Evolutionary conservation across 2,329 filamentous ascomycete genomes (phyloP).

Genomic region (Colletotrichum viniferum): DNA sequence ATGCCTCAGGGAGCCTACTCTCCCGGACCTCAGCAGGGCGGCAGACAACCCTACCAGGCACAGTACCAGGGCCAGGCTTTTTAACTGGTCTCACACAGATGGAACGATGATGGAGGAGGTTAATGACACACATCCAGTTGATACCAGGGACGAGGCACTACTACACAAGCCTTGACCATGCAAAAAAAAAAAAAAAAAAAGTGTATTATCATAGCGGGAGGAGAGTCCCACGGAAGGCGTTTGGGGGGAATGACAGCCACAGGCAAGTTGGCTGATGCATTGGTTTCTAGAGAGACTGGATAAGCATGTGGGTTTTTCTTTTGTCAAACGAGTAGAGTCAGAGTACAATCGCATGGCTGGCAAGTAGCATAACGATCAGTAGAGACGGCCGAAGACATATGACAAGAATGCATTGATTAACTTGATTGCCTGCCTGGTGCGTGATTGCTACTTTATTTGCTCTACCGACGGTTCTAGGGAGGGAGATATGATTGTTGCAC

Average conservation of each 20-base stretch:
- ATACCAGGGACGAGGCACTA: background rate
- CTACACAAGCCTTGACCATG: background rate
- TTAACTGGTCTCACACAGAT: background rate
- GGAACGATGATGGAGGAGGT: background rate
- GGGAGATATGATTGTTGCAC: background rate
- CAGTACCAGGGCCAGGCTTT: constrained; percentile 40
- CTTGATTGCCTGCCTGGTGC: background rate
- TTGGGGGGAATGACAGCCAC: background rate
- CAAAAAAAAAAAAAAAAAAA: background rate
- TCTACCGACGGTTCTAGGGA: background rate
- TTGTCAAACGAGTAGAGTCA: constrained; percentile 4
- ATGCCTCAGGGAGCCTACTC: constrained; percentile 25
- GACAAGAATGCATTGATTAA: background rate
- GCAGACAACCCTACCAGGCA: constrained; percentile 5
- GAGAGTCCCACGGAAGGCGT: constrained; percentile 3
- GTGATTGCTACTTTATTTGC: background rate
- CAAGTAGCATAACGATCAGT: constrained; percentile 4
- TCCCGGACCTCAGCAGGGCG: constrained; percentile 11
- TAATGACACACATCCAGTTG: background rate
- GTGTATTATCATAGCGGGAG: background rate
- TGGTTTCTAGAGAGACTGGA: constrained; percentile 1
- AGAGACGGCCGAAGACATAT: constrained; percentile 10
- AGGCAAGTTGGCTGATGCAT: background rate
- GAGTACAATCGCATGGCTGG: background rate
- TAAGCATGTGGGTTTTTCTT: background rate